Evolutionary conservation across 2,329 filamentous ascomycete species (phyloP), one percentile per base, ranked within the genome.

Genomic region (Colletotrichum tofieldiae): DNA sequence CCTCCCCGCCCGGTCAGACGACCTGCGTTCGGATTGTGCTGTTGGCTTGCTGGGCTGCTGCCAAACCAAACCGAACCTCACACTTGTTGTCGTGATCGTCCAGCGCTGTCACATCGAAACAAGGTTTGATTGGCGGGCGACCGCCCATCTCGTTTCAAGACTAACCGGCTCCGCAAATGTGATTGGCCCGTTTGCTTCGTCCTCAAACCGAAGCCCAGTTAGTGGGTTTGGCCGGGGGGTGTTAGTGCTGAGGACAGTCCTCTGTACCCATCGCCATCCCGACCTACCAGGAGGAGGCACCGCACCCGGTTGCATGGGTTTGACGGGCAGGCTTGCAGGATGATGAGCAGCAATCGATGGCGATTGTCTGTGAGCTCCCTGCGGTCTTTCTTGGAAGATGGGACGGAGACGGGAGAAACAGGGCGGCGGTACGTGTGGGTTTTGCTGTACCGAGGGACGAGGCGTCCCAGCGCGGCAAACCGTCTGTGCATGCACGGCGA

Each of bases 141-240:
- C 56, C 61, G 49, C 56, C 56, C 55, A 29, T 71, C 55, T 65
- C 35, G 71, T 73, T 73, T 73, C 71, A 73, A 61, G 71, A 66
- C 67, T 49, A 61, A 51, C 41, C 49, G 39, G 49, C 37, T 29
- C 35, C 26, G 23, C 11, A 32, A 23, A 47, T 11, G 16, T 73
- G 61, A 73, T 73, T 73, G 71, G 71, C 41, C 54, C 49, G 41
- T 58, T 52, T 52, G n/a, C 49, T 26, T 32, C 16, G 45, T 65
- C 11, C 71, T 73, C 71, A 73, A 73, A 71, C 71, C 32, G 39
- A 58, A 55, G 67, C 55, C 56, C 47, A 71, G 71, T 59, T 20
- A 60, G 55, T 71, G 55, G 61, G 62, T 45, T 73, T 32, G 39
- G 41, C 35, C 29, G 5, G 37, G 20, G 29, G 47, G 61, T 8